phyloP scores from a whole-genome alignment of 331 rosid species.

The Stylosanthes scabra region DNA sequence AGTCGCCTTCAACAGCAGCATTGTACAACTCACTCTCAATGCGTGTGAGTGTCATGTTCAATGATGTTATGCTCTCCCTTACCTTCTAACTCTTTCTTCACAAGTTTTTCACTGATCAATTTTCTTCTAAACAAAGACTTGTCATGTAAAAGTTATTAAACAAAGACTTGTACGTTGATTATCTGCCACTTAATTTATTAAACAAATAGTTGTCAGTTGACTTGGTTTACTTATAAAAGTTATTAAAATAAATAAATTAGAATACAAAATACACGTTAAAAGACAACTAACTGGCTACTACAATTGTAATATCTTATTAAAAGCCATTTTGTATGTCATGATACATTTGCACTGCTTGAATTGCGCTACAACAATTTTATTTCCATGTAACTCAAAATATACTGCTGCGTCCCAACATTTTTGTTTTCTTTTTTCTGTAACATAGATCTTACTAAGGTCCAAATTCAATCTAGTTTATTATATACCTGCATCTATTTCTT shows the following conservation, averaged over 20 bases:
- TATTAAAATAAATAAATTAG: too few species aligned
- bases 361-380: background rate
- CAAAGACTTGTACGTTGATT: too few species aligned
- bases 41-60: background rate
- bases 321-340: background rate
- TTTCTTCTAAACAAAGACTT: too few species aligned
- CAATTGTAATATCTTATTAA: background rate
- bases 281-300: too few species aligned
- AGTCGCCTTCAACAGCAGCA: background rate
- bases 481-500: constrained; percentile 1
- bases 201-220: too few species aligned
- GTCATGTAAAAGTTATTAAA: too few species aligned
- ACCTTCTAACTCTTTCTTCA: too few species aligned
- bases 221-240: too few species aligned
- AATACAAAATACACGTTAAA: too few species aligned
- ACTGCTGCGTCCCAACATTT: background rate
- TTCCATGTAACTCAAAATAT: background rate
- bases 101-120: too few species aligned
- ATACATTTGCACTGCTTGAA: background rate
- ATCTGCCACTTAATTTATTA: too few species aligned
- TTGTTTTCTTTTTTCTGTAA: background rate
- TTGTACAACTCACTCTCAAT: background rate
- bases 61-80: too few species aligned
- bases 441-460: background rate
- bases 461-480: constrained; percentile 20